These are phyloP conservation scores for Fusarium camptoceras DNA, from an alignment of 2,329 filamentous ascomycete genomes.

Conservation along the genomic window DNA sequence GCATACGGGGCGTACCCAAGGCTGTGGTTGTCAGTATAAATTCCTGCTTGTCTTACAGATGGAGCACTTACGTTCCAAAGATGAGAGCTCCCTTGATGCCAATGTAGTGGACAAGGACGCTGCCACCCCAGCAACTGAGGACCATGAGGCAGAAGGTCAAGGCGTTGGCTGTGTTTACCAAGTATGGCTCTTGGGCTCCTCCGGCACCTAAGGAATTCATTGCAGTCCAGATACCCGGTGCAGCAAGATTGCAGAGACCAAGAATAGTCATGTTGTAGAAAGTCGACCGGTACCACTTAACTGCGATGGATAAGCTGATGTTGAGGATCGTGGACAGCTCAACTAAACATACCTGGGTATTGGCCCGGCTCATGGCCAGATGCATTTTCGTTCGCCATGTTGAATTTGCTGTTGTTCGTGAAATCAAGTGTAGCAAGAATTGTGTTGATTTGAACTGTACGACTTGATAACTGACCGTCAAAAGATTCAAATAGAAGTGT, in stretches of 20 bases:
- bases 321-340: not conserved
- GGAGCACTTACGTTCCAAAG: constrained; percentile 69
- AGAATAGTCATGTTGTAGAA: constrained; percentile 80
- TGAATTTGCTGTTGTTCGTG: not conserved
- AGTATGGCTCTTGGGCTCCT: constrained; percentile 65
- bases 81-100: constrained; percentile 78
- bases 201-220: constrained; percentile 81
- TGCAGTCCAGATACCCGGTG: constrained; percentile 78
- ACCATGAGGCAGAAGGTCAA: constrained; percentile 81
- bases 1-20: constrained; percentile 78
- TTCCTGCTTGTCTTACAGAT: fast-evolving
- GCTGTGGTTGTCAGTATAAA: constrained; percentile 42
- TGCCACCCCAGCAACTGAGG: constrained; percentile 74
- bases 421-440: not conserved
- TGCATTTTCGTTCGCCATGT: not conserved
- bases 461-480: too few relatives aligned
- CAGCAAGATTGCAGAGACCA: constrained; percentile 76
- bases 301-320: constrained; percentile 49
- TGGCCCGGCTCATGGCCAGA: not conserved
- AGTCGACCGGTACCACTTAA: constrained; percentile 77
- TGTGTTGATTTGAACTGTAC: too few relatives aligned
- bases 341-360: not conserved
- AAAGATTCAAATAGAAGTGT: too few relatives aligned
- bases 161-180: constrained; percentile 78
- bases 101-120: constrained; percentile 72